phyloP scores from a whole-genome alignment of 2,329 filamentous ascomycete species.

The Rutstroemia sp. region DNA sequence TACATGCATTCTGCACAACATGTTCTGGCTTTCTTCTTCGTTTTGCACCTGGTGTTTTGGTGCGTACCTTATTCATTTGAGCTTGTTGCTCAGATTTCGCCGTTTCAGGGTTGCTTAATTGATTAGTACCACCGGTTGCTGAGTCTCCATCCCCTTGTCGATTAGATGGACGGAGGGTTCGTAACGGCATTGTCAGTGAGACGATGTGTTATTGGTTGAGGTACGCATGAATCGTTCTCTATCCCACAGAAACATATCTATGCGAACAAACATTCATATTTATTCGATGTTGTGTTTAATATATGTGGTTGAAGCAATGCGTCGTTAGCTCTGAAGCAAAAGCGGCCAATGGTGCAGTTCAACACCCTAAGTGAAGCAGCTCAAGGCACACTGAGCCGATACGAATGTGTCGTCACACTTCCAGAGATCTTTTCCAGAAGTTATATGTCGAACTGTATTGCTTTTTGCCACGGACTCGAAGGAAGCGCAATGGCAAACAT shows the following conservation, averaged over 20 bases:
- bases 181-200: conserved; percentile 19
- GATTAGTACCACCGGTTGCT: conserved; percentile 17
- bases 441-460: not conserved
- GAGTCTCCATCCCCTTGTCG: conserved; percentile 18
- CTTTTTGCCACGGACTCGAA: not conserved
- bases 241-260: no score
- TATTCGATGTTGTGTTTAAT: no score
- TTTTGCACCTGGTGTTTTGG: conserved; percentile 19
- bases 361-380: not conserved
- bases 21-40: conserved; percentile 28
- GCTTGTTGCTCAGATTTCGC: conserved; percentile 20
- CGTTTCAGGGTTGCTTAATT: conserved; percentile 20
- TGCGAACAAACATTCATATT: no score
- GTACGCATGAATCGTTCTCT: no score
- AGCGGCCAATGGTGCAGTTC: not conserved
- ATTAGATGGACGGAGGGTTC: conserved; percentile 24
- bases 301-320: no score
- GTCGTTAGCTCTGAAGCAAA: not conserved
- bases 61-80: conserved; percentile 16
- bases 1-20: conserved; percentile 31
- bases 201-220: no score
- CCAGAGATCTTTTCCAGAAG: not conserved
- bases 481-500: not conserved
- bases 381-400: not conserved
- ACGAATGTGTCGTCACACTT: not conserved